Base-by-base conservation (phyloP, 148 eudicot species). In the Rhododendron henanense region DNA sequence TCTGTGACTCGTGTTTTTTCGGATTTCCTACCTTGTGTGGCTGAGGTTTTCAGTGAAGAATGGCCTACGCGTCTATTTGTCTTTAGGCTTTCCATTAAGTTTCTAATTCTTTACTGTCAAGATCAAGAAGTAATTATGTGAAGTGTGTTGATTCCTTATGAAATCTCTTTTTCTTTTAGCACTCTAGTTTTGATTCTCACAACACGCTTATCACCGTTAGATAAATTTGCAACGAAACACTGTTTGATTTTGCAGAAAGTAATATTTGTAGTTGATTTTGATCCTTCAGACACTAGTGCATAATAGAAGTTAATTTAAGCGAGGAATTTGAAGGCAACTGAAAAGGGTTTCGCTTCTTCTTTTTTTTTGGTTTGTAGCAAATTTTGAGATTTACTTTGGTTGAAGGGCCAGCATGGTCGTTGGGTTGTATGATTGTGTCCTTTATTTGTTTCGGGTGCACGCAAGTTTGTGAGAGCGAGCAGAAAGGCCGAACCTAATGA, bases 391-490 rank as follows among this genome's bases (percentile, higher is more conserved):
- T 11, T 61, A 31, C 14, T 67, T n/a, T 23, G 59, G 23, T 67
- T 45, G 37, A 41, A 83, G 57, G 78, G 15, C 23, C 85, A n/a
- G 5, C 13, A 44, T 14, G 6, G 37, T 67, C 19, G 8, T 71
- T 83, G 65, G 57, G 3, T 83, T 83, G 33, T 69, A 25, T 55
- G 1, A 55, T 55, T 16, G 16, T 53, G 57, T 71, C 69, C 28
- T 18, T 73, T 79, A 35, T 83, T 57, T 78, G 79, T n/a, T 50
- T 61, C 92, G 93, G 98, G 97, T 91, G 95, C 94, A 10, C 97
- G 95, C 83, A 97, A 96, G 85, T 92, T 96, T 87, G 92, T 92
- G 15, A 92, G 92, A 92, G 93, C 86, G 31, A 92, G 93, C 81
- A 90, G 97, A 86, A 88, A 83, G 55, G 87, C 94, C 1, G 90